phyloP scores from a whole-genome alignment of 2,329 filamentous ascomycete species.

The Stemphylium vesicarium region DNA sequence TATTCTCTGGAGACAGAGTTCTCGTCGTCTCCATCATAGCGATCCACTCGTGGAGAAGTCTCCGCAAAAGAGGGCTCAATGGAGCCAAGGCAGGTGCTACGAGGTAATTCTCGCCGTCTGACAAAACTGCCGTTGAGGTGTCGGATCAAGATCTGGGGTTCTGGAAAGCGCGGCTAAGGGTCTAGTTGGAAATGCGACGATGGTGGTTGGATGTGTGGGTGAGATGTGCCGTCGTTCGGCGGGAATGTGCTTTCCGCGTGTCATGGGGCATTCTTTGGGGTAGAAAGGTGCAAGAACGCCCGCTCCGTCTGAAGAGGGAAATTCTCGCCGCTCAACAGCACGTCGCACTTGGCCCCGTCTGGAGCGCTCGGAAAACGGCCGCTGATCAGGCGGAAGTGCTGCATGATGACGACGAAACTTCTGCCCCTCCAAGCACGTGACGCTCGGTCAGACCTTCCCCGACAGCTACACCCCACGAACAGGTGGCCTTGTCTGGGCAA shows the following conservation, averaged over 20 bases:
- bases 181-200: slow-evolving; percentile 11
- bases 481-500: slow-evolving; percentile 20
- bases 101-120: slow-evolving; percentile 41
- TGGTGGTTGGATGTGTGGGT: slow-evolving; percentile 32
- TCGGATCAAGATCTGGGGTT: slow-evolving; percentile 22
- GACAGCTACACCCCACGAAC: slow-evolving; percentile 17
- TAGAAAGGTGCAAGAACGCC: slow-evolving; percentile 18
- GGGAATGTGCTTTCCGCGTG: slow-evolving; percentile 20
- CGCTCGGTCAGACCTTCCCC: slow-evolving; percentile 29
- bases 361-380: slow-evolving; percentile 3
- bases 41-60: slow-evolving; percentile 25
- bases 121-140: slow-evolving; percentile 10
- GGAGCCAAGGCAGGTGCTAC: slow-evolving; percentile 11
- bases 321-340: slow-evolving; percentile 36
- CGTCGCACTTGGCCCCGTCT: not conserved
- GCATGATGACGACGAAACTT: slow-evolving; percentile 26
- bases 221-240: slow-evolving; percentile 22
- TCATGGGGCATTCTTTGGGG: slow-evolving; percentile 6
- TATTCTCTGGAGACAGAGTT: slow-evolving; percentile 22
- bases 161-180: slow-evolving; percentile 27
- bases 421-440: slow-evolving; percentile 22
- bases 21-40: slow-evolving; percentile 23
- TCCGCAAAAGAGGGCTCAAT: slow-evolving; percentile 19
- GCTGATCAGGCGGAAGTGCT: slow-evolving; percentile 24
- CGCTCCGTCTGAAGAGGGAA: slow-evolving; percentile 23